A percentile compares a stretch with the other conserved stretches of the same genome.
phyloP scores from a whole-genome alignment of 2,329 filamentous ascomycete species.

The Pleoardoris graminearum region DNA sequence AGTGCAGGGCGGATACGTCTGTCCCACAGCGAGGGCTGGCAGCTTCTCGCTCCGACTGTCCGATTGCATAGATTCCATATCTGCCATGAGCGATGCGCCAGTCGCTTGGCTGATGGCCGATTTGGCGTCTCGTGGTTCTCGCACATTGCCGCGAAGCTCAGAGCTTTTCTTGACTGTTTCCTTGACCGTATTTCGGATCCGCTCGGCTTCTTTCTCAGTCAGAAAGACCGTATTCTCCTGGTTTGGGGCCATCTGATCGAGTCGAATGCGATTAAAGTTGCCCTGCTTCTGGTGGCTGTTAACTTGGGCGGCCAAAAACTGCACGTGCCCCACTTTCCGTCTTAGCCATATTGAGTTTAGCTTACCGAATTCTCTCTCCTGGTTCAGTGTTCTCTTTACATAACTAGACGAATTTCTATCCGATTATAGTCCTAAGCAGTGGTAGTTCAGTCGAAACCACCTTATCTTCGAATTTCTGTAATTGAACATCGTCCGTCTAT shows the following conservation, averaged over 20 bases:
- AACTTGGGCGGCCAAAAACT: constrained; percentile 3
- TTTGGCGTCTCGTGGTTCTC: constrained; percentile 26
- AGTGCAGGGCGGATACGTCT: constrained; percentile 30
- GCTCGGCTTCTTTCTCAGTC: constrained; percentile 32
- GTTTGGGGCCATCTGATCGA: constrained; percentile 16
- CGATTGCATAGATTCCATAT: constrained; percentile 32
- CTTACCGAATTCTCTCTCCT: no score
- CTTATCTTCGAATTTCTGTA: no score
- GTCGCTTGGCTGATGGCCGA: constrained; percentile 31
- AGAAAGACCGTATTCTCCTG: constrained; percentile 30
- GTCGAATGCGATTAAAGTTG: not conserved
- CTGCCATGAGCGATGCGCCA: constrained; percentile 35
- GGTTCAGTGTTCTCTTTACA: no score
- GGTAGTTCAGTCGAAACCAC: no score
- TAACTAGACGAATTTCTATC: no score
- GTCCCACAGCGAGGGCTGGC: constrained; percentile 27
- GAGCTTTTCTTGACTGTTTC: constrained; percentile 22
- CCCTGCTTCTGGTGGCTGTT: not conserved
- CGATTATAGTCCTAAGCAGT: no score
- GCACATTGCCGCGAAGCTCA: constrained; percentile 19
- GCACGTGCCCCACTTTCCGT: not conserved
- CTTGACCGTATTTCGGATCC: constrained; percentile 29
- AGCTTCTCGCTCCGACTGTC: constrained; percentile 22
- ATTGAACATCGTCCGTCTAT: no score
- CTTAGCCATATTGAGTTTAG: not conserved